Conservation (phyloP, 2,329 filamentous ascomycete genomes). For the Diaporthe helianthi region DNA sequence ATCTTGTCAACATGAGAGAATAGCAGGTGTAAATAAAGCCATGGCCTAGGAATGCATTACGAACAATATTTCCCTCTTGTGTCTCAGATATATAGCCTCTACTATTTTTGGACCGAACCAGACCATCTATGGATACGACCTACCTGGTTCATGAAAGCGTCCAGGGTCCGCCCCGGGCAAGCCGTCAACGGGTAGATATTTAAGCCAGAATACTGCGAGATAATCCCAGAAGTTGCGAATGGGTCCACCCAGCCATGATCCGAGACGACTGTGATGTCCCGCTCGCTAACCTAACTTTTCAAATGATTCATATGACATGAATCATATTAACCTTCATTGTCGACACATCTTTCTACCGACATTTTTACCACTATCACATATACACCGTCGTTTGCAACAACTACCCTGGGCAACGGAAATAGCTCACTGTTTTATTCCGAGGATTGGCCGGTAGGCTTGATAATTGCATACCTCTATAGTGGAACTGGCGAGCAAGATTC, state of each 20-base stretch:
- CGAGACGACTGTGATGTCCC: neutral
- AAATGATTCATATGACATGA: too few relatives aligned
- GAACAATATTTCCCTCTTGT: too few relatives aligned
- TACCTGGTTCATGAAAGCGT: too few relatives aligned
- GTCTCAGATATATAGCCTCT: too few relatives aligned
- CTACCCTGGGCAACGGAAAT: constrained; percentile 24
- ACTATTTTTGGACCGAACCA: too few relatives aligned
- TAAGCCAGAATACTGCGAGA: neutral
- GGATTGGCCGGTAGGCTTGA: neutral
- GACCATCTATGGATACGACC: too few relatives aligned
- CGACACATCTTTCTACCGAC: neutral
- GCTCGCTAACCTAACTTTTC: neutral
- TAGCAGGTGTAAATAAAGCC: too few relatives aligned
- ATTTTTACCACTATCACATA: neutral
- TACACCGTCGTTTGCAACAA: constrained; percentile 41
- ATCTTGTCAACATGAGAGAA: too few relatives aligned
- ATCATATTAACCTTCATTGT: too few relatives aligned
- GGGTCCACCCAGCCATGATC: neutral
- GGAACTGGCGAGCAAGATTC: constrained; percentile 39
- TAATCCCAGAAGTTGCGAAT: neutral
- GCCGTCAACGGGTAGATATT: neutral
- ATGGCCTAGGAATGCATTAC: too few relatives aligned
- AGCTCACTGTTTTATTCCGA: neutral
- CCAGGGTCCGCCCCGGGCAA: too few relatives aligned
- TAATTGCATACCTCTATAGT: constrained; percentile 27